phyloP scores from a whole-genome alignment of 192 early-diverging fungal species.

The Hyaloraphidium curvatum region DNA sequence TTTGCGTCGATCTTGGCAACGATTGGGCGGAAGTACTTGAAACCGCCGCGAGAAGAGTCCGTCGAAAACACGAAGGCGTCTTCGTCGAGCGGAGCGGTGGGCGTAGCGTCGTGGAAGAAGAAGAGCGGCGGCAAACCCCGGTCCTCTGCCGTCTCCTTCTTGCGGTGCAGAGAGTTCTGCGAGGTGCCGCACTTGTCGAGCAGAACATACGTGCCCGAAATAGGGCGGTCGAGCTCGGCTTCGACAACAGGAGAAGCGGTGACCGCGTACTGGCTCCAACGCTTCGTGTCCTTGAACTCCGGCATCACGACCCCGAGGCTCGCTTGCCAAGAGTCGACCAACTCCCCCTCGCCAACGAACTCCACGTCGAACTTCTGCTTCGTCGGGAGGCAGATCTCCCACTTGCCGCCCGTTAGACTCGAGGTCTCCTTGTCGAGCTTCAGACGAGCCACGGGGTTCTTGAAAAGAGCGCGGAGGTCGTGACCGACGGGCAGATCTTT shows the following conservation, averaged over 20 bases:
- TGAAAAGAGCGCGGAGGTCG: slow-evolving; percentile 11
- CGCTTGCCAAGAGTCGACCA: slow-evolving; percentile 21
- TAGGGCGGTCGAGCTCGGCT: slow-evolving; percentile 8
- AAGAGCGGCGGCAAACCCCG: slow-evolving; percentile 7
- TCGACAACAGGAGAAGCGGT: slow-evolving; percentile 3
- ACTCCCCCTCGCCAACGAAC: slow-evolving; percentile 13
- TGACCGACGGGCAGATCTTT: slow-evolving; percentile 4
- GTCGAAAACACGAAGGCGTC: slow-evolving; percentile 22
- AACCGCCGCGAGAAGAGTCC: slow-evolving; percentile 9
- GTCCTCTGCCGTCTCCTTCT: background rate
- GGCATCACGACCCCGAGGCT: slow-evolving; percentile 14
- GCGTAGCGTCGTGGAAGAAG: slow-evolving; percentile 21
- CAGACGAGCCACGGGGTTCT: slow-evolving; percentile 17
- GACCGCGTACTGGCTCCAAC: slow-evolving; percentile 14
- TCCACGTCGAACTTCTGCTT: slow-evolving; percentile 11
- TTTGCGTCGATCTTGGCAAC: slow-evolving; percentile 11
- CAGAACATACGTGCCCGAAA: slow-evolving; percentile 14
- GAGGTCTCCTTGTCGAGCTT: background rate
- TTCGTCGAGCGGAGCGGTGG: slow-evolving; percentile 6
- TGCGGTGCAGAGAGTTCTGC: slow-evolving; percentile 17
- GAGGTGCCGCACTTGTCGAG: slow-evolving; percentile 23
- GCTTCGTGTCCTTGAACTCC: slow-evolving; percentile 11
- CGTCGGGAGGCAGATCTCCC: slow-evolving; percentile 15
- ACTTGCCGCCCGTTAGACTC: slow-evolving; percentile 6
- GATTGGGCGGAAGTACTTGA: slow-evolving; percentile 11